Percentiles rank a stretch among this genome's conserved stretches.
Conservation (phyloP, 495 filamentous ascomycete species). For the Trichoderma orchidacearum region DNA sequence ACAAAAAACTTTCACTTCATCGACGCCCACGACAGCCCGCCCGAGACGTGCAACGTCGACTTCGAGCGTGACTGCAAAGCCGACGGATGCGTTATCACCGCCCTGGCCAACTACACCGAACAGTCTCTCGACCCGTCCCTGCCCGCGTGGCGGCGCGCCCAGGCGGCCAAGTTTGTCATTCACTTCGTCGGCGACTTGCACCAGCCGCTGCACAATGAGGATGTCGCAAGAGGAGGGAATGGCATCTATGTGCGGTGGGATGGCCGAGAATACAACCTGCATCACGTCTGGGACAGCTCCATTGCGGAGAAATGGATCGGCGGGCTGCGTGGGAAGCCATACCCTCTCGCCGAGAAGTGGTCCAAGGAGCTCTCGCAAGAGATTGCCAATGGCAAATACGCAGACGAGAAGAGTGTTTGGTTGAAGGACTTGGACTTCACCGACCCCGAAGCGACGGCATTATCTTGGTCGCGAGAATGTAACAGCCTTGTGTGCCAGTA, state of each 20-base stretch:
- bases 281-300: conserved; percentile 49
- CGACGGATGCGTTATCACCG: conserved; percentile 48
- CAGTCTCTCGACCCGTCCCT: conserved; percentile 29
- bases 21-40: conserved; percentile 54
- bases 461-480: conserved; percentile 48
- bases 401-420: conserved; percentile 27
- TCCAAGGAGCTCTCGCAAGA: conserved; percentile 32
- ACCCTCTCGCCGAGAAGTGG: conserved; percentile 35
- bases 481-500: conserved; percentile 48
- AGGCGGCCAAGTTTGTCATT: conserved; percentile 49
- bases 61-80: conserved; percentile 47
- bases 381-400: conserved; percentile 40
- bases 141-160: conserved; percentile 19
- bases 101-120: conserved; percentile 44
- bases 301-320: conserved; percentile 47
- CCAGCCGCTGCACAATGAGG: conserved; percentile 51
- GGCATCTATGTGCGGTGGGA: conserved; percentile 43
- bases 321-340: conserved; percentile 23
- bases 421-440: conserved; percentile 31
- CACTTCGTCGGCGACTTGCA: conserved; percentile 56
- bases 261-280: conserved; percentile 33
- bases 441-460: conserved; percentile 32
- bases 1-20: conserved; percentile 55
- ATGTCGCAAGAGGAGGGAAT: conserved; percentile 46
- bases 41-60: conserved; percentile 41